Evolutionary conservation across 148 eudicot species (phyloP).

Genomic region (Arctostaphylos glauca): DNA sequence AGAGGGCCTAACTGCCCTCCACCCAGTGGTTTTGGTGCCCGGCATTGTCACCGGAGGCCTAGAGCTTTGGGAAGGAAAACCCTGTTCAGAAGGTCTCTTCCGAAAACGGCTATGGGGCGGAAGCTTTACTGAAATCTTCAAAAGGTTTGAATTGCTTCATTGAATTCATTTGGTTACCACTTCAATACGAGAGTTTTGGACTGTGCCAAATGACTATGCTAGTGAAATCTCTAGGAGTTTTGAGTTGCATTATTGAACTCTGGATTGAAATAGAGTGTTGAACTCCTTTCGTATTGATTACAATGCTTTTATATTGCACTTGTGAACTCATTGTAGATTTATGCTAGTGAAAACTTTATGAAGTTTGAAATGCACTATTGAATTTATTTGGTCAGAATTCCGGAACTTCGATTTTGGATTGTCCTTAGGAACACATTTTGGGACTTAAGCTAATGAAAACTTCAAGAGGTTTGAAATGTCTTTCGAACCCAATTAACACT

Average conservation of each 20-base stretch:
- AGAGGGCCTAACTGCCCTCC: constrained; percentile 43
- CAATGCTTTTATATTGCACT: not conserved
- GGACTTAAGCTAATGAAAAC: not conserved
- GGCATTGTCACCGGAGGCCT: constrained; percentile 76
- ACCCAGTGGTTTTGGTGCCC: constrained; percentile 66
- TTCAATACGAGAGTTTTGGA: not conserved
- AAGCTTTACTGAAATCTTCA: constrained; percentile 56
- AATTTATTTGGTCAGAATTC: not conserved
- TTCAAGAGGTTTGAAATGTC: not conserved
- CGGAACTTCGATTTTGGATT: not conserved
- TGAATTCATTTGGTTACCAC: not conserved
- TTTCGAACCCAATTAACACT: not conserved
- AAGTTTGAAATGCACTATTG: constrained; percentile 30
- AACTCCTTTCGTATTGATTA: not conserved
- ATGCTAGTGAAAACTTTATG: constrained; percentile 40
- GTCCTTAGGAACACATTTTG: not conserved
- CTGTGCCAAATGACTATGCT: not conserved
- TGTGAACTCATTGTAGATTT: not conserved
- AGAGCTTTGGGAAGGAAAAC: constrained; percentile 72
- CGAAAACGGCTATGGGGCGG: constrained; percentile 66
- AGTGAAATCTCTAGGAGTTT: not conserved
- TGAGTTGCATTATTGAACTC: too few species aligned
- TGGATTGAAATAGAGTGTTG: not conserved
- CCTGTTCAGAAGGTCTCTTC: constrained; percentile 58
- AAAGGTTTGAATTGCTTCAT: constrained; percentile 32